Base-by-base conservation (phyloP, 1,284 basidiomycete species). In the Ceratobasidium sp. region DNA sequence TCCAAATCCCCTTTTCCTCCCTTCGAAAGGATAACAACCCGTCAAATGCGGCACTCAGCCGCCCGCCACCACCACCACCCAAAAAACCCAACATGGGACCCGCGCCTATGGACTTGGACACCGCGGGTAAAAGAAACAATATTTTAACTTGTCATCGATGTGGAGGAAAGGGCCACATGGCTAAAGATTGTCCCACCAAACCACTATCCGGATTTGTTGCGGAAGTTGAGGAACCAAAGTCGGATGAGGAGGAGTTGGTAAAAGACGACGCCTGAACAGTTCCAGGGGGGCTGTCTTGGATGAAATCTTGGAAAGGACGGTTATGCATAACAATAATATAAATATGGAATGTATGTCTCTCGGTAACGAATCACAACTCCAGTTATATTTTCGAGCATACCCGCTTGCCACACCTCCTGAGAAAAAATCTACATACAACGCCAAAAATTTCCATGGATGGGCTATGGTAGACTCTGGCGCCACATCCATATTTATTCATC, bases 381-480 rank as follows among this genome's bases (percentile, higher is more conserved):
- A 6, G 13, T 28, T 54, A 23, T 54, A 28, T 13, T 54, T 54
- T 23, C 15, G 23, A 3, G 53, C 53, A 15, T 15, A 26, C 7
- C 53, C 53, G 53, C 26, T 26, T 26, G 53, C 23, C 5, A 54
- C 53, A 3, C 23, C 53, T 26, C 53, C 53, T 26, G 26, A 54
- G 10, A 54, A 67, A 26, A 67, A 67, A 67, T 31, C 65, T 1
- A 28, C 45, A 2, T 67, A 51, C 47, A 28, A 33, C 5, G 7
- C 26, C 7, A 67, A 67, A 67, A 8, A 6, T 11, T 67, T 67
- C 28, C 26, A 26, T 31, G 45, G 6, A 13, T 31, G 15, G n/a
- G 65, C 65, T 33, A 49, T 67, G 65, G 7, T 67, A 1, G 65
- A 67, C n/a, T 67, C 47, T 1, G 65, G 65, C 3, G 45, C 65